phyloP scores from a whole-genome alignment of 495 filamentous ascomycete genomes.

The Mytilinidion resinicola region DNA sequence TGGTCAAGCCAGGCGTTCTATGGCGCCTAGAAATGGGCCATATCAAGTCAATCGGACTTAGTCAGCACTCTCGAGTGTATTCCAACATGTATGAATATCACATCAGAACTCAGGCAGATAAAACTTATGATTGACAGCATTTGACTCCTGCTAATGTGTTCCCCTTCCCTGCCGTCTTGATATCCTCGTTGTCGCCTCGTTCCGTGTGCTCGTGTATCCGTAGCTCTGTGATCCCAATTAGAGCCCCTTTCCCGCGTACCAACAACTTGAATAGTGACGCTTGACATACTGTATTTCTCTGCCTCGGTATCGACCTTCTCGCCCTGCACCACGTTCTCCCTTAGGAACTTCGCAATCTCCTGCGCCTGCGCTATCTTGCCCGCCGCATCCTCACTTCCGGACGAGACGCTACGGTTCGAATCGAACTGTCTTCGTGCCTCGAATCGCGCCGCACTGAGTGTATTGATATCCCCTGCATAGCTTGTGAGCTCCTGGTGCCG shows the following conservation, averaged over 20 bases:
- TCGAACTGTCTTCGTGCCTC: slow-evolving; percentile 68
- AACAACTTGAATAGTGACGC: slow-evolving; percentile 2
- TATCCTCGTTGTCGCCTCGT: slow-evolving; percentile 82
- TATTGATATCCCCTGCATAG: slow-evolving; percentile 54
- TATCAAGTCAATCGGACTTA: not conserved
- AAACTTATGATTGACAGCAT: slow-evolving; percentile 27
- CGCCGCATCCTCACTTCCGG: slow-evolving; percentile 45
- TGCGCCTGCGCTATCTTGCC: slow-evolving; percentile 65
- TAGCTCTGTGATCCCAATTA: slow-evolving; percentile 51
- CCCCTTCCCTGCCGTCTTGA: slow-evolving; percentile 36
- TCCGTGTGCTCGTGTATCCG: slow-evolving; percentile 87
- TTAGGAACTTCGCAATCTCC: slow-evolving; percentile 72
- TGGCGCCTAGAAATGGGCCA: slow-evolving; percentile 30
- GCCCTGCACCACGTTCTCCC: slow-evolving; percentile 86
- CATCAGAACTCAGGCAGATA: not conserved
- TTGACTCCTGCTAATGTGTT: slow-evolving; percentile 28
- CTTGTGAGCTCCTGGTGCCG: slow-evolving; percentile 4
- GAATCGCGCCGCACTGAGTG: slow-evolving; percentile 61
- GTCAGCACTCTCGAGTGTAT: no score
- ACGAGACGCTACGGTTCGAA: slow-evolving; percentile 50
- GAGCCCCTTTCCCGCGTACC: not conserved
- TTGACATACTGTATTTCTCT: slow-evolving; percentile 58
- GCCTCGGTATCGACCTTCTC: slow-evolving; percentile 41
- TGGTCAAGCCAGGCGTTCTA: slow-evolving; percentile 15
- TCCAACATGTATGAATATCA: not conserved